Evolutionary conservation across 441 rosid species (phyloP).

Genomic region (Populus hybrid): DNA sequence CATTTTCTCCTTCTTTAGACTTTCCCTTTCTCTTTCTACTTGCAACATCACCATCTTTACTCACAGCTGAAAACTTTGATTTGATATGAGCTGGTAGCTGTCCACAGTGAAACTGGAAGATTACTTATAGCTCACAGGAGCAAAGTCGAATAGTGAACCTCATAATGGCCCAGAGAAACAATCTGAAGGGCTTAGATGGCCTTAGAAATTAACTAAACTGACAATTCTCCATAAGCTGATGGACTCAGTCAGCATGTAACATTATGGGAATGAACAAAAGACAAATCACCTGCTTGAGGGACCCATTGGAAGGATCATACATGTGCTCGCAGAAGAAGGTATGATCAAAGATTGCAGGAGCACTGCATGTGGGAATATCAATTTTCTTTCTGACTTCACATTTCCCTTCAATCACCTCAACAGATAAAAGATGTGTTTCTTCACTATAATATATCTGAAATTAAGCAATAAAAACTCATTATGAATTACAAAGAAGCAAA

Average conservation of each 20-base stretch:
- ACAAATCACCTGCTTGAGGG: constrained; percentile 61
- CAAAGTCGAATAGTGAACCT: constrained; percentile 6
- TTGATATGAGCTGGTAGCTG: constrained; percentile 68
- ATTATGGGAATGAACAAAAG: background rate
- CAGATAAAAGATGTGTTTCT: constrained; percentile 35
- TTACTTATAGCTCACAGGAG: constrained; percentile 13
- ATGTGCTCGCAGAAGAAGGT: constrained; percentile 69
- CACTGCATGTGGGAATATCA: constrained; percentile 46
- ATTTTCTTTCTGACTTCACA: constrained; percentile 73
- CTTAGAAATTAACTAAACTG: background rate
- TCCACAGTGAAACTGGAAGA: constrained; percentile 16
- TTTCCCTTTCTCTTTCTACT: constrained; percentile 83
- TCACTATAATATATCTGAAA: constrained; percentile 73
- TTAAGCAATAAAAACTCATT: constrained; percentile 11
- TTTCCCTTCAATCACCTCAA: constrained; percentile 55
- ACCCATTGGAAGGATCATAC: constrained; percentile 61
- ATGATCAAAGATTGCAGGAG: constrained; percentile 51
- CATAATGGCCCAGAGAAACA: background rate
- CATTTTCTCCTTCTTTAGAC: constrained; percentile 55
- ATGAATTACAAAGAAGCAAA: background rate
- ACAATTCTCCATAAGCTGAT: background rate
- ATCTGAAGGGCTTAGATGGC: background rate
- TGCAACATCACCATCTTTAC: constrained; percentile 42
- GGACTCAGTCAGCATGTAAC: background rate
- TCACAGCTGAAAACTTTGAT: constrained; percentile 46